Evolutionary conservation across 2,329 filamentous ascomycete species (phyloP), one percentile per base, ranked within the genome.

Genomic region (Leptographium procerum): DNA sequence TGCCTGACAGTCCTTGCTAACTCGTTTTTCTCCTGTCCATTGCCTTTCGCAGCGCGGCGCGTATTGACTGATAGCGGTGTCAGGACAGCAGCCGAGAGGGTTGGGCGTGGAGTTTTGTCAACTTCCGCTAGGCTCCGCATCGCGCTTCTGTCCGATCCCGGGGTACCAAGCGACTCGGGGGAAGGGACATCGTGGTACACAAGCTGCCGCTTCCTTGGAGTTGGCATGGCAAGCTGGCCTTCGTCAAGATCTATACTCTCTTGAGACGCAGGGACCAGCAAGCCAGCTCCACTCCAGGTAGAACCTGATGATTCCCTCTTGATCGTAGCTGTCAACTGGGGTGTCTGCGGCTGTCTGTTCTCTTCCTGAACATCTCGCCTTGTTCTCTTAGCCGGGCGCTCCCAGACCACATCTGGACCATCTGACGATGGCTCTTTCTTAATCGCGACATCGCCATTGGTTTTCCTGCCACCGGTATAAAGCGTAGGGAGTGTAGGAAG

Each of bases 231-330:
- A 22, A 72, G 67, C 48, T 68, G 68, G 9, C 74, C 77, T 48
- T 77, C 73, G 64, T 83, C 79, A 13, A 87, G 72, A 65, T 87
- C 84, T 55, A 86, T 74, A 57, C 82, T 86, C 56, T 84, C 82
- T 47, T 79, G 73, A 0, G 75, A 71, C 11, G 43, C 34, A 3
- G 31, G 5, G 22, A 40, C 22, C 11, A n/a, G 2, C 9, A 29
- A 5, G 4, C 16, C n/a, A 13, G 29, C n/a, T 19, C 50, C 19
- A 9, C 11, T 31, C 43, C 43, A 51, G 11, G 36, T 13, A 4
- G 11, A 22, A 7, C 52, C 45, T 13, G 31, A 19, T 26, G 14
- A 14, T 33, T 59, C 61, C 16, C 48, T 13, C 33, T 58, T 60
- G 2, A 59, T 55, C n/a, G 10, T 26, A 13, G 29, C 16, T 11